phyloP scores from a whole-genome alignment of 2,329 filamentous ascomycete species.

The Aspergillus sp. region DNA sequence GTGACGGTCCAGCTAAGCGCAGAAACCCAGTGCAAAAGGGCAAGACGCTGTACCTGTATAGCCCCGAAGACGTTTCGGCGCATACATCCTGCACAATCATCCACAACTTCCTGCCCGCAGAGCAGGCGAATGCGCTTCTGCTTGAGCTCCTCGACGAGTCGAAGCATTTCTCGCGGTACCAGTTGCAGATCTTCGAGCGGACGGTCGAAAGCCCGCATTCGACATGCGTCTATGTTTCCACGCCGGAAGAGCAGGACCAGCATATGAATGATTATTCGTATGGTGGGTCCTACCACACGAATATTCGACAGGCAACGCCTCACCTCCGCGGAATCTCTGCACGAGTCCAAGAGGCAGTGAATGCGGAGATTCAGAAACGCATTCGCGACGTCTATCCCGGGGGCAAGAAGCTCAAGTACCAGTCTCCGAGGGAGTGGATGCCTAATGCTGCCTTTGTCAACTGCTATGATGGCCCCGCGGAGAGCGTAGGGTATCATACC shows the following conservation, averaged over 20 bases:
- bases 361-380: constrained; percentile 72
- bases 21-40: constrained; percentile 52
- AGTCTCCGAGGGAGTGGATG: constrained; percentile 73
- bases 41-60: constrained; percentile 80
- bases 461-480: constrained; percentile 79
- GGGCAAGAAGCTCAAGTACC: constrained; percentile 75
- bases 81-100: constrained; percentile 91
- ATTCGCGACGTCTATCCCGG: constrained; percentile 70
- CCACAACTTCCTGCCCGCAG: constrained; percentile 79
- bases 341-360: constrained; percentile 75
- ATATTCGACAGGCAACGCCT: constrained; percentile 76
- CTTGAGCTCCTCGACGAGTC: constrained; percentile 76
- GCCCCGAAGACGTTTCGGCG: constrained; percentile 76
- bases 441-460: constrained; percentile 95
- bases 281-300: constrained; percentile 75
- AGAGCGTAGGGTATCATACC: constrained; percentile 89
- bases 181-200: constrained; percentile 86
- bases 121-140: constrained; percentile 75
- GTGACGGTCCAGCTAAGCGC: constrained; percentile 36
- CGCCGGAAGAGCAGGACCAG: constrained; percentile 66
- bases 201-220: constrained; percentile 86
- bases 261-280: constrained; percentile 85
- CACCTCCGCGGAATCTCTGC: constrained; percentile 72
- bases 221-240: constrained; percentile 80
- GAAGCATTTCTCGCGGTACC: constrained; percentile 69